Conservation (phyloP, 2,329 filamentous ascomycete species). For the Neophaeococcomyces aloes region DNA sequence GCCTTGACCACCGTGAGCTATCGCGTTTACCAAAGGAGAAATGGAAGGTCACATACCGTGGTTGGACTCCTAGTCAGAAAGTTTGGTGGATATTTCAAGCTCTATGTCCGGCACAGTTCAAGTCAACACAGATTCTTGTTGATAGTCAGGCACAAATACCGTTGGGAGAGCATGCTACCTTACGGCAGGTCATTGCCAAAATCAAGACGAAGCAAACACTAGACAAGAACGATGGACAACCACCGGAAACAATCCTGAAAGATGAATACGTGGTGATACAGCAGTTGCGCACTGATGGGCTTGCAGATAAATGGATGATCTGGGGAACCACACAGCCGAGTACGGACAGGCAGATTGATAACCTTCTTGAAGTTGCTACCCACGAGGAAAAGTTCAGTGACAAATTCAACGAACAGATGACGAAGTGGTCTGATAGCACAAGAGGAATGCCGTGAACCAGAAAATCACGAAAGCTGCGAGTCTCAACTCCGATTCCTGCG, state of each 20-base stretch:
- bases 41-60: slow-evolving; percentile 13
- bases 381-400: neutral
- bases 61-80: slow-evolving; percentile 12
- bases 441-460: too few relatives aligned
- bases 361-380: slow-evolving; percentile 9
- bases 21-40: neutral
- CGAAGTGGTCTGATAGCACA: too few relatives aligned
- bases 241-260: neutral
- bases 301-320: slow-evolving; percentile 37
- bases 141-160: slow-evolving; percentile 34
- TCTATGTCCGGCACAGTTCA: slow-evolving; percentile 22
- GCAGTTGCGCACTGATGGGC: slow-evolving; percentile 32
- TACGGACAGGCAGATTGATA: slow-evolving; percentile 13
- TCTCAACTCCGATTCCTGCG: too few relatives aligned
- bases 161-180: slow-evolving; percentile 29
- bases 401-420: too few relatives aligned
- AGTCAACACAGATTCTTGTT: slow-evolving; percentile 30
- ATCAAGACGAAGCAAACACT: slow-evolving; percentile 31
- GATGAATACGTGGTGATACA: slow-evolving; percentile 44
- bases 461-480: neutral
- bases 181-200: slow-evolving; percentile 31
- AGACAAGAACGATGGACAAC: slow-evolving; percentile 14
- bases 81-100: slow-evolving; percentile 31
- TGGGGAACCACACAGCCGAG: slow-evolving; percentile 32
- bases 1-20: slow-evolving; percentile 26